These are phyloP conservation scores for Penicillium longicatenatum DNA, from an alignment of 495 filamentous ascomycete species.

Conservation along the genomic window DNA sequence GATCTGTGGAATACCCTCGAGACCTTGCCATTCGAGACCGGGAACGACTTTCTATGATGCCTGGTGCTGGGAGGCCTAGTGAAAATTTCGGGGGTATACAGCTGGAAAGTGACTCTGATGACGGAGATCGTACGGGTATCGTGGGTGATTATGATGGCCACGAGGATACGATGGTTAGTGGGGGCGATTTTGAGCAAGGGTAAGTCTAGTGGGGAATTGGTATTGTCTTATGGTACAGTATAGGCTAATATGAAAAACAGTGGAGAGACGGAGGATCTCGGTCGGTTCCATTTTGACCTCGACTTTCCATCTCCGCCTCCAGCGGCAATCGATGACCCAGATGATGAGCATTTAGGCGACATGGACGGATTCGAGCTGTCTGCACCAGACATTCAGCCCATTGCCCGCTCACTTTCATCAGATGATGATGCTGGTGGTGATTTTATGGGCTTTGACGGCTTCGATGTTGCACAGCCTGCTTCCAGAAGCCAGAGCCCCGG, in stretches of 20 bases:
- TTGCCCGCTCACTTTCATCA: conserved; percentile 18
- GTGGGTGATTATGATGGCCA: conserved; percentile 37
- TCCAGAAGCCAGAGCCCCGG: conserved; percentile 42
- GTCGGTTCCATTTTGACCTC: conserved; percentile 46
- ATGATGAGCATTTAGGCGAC: conserved; percentile 33
- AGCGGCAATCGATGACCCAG: conserved; percentile 31
- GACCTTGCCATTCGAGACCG: conserved; percentile 55
- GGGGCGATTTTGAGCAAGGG: conserved; percentile 47
- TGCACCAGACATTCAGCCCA: conserved; percentile 36
- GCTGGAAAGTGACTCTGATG: conserved; percentile 54
- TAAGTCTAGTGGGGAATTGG: conserved; percentile 24
- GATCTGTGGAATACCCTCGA: conserved; percentile 69
- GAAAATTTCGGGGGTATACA: conserved; percentile 58
- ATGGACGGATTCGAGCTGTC: conserved; percentile 44
- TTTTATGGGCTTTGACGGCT: conserved; percentile 21
- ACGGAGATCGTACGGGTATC: conserved; percentile 45
- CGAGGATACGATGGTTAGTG: conserved; percentile 35
- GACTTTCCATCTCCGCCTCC: conserved; percentile 45
- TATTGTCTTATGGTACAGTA: conserved; percentile 16
- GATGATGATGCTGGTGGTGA: conserved; percentile 31
- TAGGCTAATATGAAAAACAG: conserved; percentile 38
- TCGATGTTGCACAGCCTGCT: conserved; percentile 32
- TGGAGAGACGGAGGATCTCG: conserved; percentile 49
- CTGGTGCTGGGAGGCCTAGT: conserved; percentile 59
- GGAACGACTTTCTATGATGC: conserved; percentile 52